Evolutionary conservation across 495 filamentous ascomycete species (phyloP), one percentile per base, ranked within the genome.

Genomic region (Recurvomyces mirabilis): DNA sequence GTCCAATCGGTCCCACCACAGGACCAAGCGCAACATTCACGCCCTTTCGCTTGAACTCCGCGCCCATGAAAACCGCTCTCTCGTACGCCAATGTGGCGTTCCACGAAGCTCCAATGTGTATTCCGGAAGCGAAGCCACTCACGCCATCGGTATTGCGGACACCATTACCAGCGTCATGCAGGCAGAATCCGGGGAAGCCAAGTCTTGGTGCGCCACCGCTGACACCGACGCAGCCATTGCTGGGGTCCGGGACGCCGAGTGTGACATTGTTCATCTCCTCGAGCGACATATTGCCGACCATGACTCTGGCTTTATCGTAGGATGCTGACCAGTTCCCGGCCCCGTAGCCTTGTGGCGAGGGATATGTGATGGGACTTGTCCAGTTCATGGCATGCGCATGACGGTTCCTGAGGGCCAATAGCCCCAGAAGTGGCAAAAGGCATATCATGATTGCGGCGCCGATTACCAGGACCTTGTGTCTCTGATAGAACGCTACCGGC

Each of bases 151-250:
- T 74, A 15, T 53, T 61, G 3, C 77, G 60, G 18, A 79, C 59
- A 10, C 77, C 77, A 51, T 79, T 72, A 0, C 74, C 75, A 1
- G 75, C 77, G 56, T 82, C 77, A n/a, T 65, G 62, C 0, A 82
- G 64, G 52, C 78, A 82, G 22, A 82, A 54, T 4, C 78, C 78
- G 0, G 73, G 65, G 46, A 72, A 82, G 1, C 55, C 58, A 3
- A 79, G 61, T 9, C 75, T 61, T 0, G 68, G 47, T 3, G 35
- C 47, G 12, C 40, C 30, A 13, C 47, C 47, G 23, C 40, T 37
- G 30, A 43, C 34, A 10, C 47, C 47, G 4, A 44, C 38, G 24
- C 47, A 50, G 21, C 47, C 47, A 46, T 7, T 50, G 17, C 17
- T 44, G 7, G 28, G 12, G 28, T 47, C 45, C 7, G 38, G 3